phyloP scores from a whole-genome alignment of 257 asterid species.

The Solanum stenotomum region DNA sequence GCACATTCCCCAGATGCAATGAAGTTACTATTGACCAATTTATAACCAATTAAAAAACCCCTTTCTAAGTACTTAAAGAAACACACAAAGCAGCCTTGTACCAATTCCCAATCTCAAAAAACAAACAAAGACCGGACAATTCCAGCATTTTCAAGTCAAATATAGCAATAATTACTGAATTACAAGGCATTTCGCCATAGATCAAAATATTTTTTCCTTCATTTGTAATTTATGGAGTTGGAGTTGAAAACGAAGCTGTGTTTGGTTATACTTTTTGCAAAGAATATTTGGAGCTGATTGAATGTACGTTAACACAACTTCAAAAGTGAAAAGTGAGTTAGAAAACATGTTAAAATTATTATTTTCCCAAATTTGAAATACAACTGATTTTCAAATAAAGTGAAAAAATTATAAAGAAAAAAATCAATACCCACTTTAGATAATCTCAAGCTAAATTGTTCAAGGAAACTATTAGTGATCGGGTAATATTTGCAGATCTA shows the following conservation, averaged over 20 bases:
- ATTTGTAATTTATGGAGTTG: background rate
- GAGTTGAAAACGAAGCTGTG: background rate
- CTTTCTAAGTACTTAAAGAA: background rate
- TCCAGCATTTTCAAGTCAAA: background rate
- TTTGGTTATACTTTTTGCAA: background rate
- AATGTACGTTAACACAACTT: background rate
- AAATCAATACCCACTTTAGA: background rate
- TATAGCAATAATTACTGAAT: background rate
- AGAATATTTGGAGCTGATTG: background rate
- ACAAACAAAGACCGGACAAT: background rate
- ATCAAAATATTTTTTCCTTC: background rate
- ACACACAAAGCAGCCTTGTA: background rate
- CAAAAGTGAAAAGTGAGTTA: background rate
- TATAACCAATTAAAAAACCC: background rate
- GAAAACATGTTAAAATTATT: background rate
- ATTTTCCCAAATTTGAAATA: background rate
- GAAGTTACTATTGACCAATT: background rate
- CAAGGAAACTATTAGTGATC: background rate
- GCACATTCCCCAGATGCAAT: background rate
- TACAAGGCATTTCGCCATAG: background rate
- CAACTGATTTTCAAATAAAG: background rate
- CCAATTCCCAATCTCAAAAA: background rate
- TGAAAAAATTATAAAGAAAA: background rate
- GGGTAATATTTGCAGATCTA: background rate
- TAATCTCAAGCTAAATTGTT: background rate